These are phyloP conservation scores for Crithidia bombi DNA, from an alignment of 208 protist species.

Conservation along the genomic window DNA sequence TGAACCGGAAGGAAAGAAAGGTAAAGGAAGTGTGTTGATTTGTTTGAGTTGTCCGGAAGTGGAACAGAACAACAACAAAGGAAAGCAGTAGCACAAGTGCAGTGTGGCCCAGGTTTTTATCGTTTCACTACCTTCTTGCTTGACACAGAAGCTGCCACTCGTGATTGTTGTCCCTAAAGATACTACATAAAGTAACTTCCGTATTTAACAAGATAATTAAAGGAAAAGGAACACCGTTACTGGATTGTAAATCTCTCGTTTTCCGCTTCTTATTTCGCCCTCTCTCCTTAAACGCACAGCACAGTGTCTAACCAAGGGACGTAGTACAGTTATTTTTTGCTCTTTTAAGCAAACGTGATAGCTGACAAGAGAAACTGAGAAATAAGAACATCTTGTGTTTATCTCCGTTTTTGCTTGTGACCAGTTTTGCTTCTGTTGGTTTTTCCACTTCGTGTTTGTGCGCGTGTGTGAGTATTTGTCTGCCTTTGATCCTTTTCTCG, in stretches of 20 bases:
- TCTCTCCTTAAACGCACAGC: not conserved
- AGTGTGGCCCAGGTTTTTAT: no score
- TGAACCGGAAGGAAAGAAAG: no score
- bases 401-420: not conserved
- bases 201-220: no score
- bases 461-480: constrained; percentile 14
- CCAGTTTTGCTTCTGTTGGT: not conserved
- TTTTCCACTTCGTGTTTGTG: not conserved
- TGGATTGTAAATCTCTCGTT: not conserved
- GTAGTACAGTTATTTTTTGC: constrained; percentile 2
- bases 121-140: no score
- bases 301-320: not conserved
- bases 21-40: no score
- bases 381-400: not conserved
- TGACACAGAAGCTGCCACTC: no score
- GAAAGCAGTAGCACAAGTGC: no score
- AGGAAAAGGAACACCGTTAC: no score
- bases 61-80: no score
- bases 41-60: no score
- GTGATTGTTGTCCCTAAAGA: no score
- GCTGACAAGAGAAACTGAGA: not conserved
- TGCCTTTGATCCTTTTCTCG: constrained; percentile 13
- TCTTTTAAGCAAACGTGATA: not conserved
- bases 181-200: no score
- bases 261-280: constrained; percentile 16